Base-by-base conservation (phyloP, 1,284 basidiomycete species). In the Trametes pubescens region DNA sequence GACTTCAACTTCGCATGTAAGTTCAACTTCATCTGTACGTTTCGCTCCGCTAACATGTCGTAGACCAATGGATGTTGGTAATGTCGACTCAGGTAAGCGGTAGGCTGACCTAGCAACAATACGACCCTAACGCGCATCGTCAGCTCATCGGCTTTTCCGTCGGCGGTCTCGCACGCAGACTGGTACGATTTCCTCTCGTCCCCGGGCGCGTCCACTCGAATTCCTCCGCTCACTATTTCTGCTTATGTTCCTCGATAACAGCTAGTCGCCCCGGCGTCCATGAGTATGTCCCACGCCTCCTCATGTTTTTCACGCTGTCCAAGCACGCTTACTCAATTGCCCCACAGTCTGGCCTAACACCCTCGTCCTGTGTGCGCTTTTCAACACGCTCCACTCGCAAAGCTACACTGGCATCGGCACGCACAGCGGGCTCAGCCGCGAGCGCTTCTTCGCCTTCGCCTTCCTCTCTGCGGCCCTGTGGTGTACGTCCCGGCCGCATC, bases 141-240 rank as follows among this genome's bases (percentile, higher is more conserved):
- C 92, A 96, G 74, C 81, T 96, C 55, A 90, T 95, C 49, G 96
- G 96, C 1, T 94, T 96, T 72, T 90, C 91, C 3, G 84, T 96
- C 21, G 93, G 95, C 10, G 96, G 96, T n/a, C 77, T 93, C 57
- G 85, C 86, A 51, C 81, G 89, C 34, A 65, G 70, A 65, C 65
- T 75, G 68, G 72, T 74, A 62, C 34, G 70, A 46, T 14, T 47
- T 55, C 54, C 24, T 29, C 32, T 11, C 35, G 11, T 46, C 48
- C 18, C 37, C 55, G 46, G 40, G 52, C 44, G 52, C 43, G 29
- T 60, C 29, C 51, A n/a, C 47, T n/a, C 44, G 21, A 47, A 47
- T 21, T 13, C 37, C 29, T 13, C 24, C 46, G 40, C 57, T 63
- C 40, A 66, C 59, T 43, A 16, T 40, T 49, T 29, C 29, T 34